Percentiles rank a stretch among this genome's conserved stretches.
Conservation (phyloP, 2,329 filamentous ascomycete genomes). For the Eurotiales sp. region DNA sequence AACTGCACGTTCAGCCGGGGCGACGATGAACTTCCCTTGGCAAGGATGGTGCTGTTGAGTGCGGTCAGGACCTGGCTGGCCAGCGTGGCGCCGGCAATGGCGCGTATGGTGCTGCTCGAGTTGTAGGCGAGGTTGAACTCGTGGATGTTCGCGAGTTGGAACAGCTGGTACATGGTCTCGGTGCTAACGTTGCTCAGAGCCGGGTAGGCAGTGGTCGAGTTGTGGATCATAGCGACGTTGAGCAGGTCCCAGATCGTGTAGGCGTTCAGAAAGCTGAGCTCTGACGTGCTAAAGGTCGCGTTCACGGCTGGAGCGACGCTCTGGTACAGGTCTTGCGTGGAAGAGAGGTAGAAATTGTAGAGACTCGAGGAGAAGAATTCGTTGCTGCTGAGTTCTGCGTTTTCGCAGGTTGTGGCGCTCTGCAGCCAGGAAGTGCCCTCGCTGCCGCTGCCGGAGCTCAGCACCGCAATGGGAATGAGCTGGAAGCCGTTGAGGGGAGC, state of each 20-base stretch:
- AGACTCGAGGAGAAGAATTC: constrained; percentile 52
- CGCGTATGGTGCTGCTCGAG: constrained; percentile 45
- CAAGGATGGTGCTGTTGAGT: constrained; percentile 40
- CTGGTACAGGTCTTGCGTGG: constrained; percentile 53
- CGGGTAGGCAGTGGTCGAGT: constrained; percentile 55
- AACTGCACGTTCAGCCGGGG: constrained; percentile 56
- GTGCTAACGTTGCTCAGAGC: constrained; percentile 57
- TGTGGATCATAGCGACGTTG: constrained; percentile 62
- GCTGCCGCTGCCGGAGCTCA: constrained; percentile 57
- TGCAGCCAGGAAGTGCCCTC: constrained; percentile 58
- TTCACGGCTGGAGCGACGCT: constrained; percentile 52
- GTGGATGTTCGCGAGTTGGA: constrained; percentile 71
- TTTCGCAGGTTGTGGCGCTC: constrained; percentile 52
- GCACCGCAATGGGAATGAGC: constrained; percentile 68
- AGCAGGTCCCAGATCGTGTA: constrained; percentile 64
- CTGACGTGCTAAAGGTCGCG: constrained; percentile 44
- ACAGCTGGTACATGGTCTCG: constrained; percentile 59
- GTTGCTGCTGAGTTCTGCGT: constrained; percentile 56
- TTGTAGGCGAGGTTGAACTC: constrained; percentile 85
- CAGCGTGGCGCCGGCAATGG: constrained; percentile 59
- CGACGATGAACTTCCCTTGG: constrained; percentile 35
- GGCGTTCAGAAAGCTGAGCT: constrained; percentile 59
- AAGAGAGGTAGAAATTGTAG: constrained; percentile 47
- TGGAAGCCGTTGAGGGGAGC: constrained; percentile 78
- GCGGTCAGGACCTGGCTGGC: constrained; percentile 57